Evolutionary conservation across 164 flowering plant genomes (phyloP), one percentile per base, ranked within the genome.

Genomic region (Dillenia suffruticosa): DNA sequence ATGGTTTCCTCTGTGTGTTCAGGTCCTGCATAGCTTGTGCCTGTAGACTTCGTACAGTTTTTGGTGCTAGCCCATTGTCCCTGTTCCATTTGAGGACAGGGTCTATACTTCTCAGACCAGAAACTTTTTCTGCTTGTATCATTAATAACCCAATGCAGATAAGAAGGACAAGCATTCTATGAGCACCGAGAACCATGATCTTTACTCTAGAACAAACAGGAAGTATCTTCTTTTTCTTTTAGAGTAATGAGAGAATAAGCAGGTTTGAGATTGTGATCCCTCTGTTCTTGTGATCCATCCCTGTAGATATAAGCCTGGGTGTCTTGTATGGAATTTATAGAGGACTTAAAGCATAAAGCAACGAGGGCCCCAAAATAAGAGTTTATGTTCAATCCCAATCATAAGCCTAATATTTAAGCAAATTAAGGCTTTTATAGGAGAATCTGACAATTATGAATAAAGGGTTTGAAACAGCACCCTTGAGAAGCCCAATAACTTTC

Each of bases 401-500:
- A 79, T 80, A 68, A 78, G 88, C 82, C 81, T 82, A 78, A 63
- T 62, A 70, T 62, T 55, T 75, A 81, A 83, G 84, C 77, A 74
- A 64, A 58, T 73, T 66, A 77, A 85, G 87, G 88, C 82, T 82
- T 82, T 68, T 75, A 77, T 77, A 72, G 82, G 78, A 78, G 83
- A 68, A 67, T 72, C 75, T 74, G 82, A 76, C 85, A 83, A 72
- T 78, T 80, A 79, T 84, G 88, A 84, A 84, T 69, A 76, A 81
- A 85, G 76, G 55, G 64, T 68, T 73, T 77, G 76, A 78, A 79
- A 83, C 88, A 74, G 57, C 64, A 74, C 69, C 84, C 81, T 82
- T 70, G 80, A 77, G 88, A 89, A 87, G 96, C 75, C 71, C 86
- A 83, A 94, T 64, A 87, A 84, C 90, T 85, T 84, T 83, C 5